Conservation (phyloP, 768 basidiomycete genomes). For the Steccherinum ochraceum region DNA sequence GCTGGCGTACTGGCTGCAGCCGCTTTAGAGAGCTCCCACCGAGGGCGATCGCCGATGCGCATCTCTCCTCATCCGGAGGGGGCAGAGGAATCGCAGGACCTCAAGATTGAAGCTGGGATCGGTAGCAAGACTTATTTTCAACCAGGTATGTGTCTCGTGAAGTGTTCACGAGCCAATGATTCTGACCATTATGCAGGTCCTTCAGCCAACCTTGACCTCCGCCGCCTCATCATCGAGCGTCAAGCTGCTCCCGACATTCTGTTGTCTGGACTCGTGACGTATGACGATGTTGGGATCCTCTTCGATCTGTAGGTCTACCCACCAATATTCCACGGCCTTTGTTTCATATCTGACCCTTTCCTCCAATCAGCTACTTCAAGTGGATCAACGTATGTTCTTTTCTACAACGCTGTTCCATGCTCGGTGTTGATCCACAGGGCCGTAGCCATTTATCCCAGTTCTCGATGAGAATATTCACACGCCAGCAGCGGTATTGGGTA, state of each 20-base stretch:
- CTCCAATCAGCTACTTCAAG: constrained; percentile 39
- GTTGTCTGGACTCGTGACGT: constrained; percentile 23
- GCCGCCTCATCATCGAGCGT: constrained; percentile 27
- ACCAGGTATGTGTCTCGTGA: constrained; percentile 13
- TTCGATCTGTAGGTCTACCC: constrained; percentile 24
- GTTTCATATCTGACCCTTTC: background rate
- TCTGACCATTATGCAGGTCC: constrained; percentile 20
- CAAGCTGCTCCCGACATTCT: constrained; percentile 26
- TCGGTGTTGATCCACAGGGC: background rate
- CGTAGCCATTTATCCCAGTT: constrained; percentile 50
- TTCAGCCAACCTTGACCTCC: constrained; percentile 22
- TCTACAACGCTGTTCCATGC: constrained; percentile 1
- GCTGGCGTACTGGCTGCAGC: constrained; percentile 11
- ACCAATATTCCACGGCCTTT: background rate
- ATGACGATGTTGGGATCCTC: constrained; percentile 21
- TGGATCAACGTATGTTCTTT: constrained; percentile 40
- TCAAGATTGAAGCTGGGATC: constrained; percentile 8
- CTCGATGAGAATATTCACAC: constrained; percentile 53
- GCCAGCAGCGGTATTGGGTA: constrained; percentile 44
- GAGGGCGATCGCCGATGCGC: background rate
- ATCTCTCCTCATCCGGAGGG: constrained; percentile 1
- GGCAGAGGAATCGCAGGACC: background rate
- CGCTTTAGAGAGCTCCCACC: constrained; percentile 9
- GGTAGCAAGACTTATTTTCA: constrained; percentile 17
- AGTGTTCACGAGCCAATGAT: background rate